Percentiles rank a stretch among this genome's conserved stretches.
Evolutionary conservation across 2,329 filamentous ascomycete genomes (phyloP).

Genomic region (Colletotrichum plurivorum): DNA sequence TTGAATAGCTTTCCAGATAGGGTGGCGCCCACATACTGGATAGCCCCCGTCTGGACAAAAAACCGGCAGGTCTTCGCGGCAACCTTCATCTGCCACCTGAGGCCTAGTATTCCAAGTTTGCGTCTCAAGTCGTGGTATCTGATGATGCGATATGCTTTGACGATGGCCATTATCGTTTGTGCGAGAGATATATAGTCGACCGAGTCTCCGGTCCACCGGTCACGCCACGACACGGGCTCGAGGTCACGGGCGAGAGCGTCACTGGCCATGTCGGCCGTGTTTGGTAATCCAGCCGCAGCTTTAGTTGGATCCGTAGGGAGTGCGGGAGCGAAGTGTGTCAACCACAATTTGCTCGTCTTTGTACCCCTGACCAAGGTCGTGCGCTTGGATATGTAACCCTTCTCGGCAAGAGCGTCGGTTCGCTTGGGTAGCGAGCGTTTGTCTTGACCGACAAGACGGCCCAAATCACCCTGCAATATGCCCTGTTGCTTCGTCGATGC

Average conservation of each 20-base stretch:
- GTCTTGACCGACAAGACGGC: conserved; percentile 71
- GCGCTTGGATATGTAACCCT: conserved; percentile 74
- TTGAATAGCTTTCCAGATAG: conserved; percentile 70
- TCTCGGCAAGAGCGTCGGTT: conserved; percentile 70
- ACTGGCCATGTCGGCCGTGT: conserved; percentile 44
- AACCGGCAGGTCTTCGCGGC: conserved; percentile 71
- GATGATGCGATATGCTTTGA: conserved; percentile 71
- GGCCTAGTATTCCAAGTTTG: conserved; percentile 70
- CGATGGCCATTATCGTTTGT: conserved; percentile 69
- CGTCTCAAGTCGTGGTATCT: conserved; percentile 70
- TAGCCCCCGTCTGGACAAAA: conserved; percentile 67
- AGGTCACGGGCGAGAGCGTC: conserved; percentile 54
- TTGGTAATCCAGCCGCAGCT: conserved; percentile 20
- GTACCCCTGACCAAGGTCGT: conserved; percentile 70
- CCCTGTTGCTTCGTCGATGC: conserved; percentile 67
- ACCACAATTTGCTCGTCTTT: conserved; percentile 75
- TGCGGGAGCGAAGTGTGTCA: conserved; percentile 67
- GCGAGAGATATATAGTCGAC: conserved; percentile 72
- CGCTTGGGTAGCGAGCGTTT: conserved; percentile 75
- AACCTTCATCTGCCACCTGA: conserved; percentile 72
- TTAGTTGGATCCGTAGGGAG: conserved; percentile 50
- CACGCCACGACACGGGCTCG: conserved; percentile 69
- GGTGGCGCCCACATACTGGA: conserved; percentile 70
- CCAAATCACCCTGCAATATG: conserved; percentile 73
- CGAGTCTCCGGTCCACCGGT: conserved; percentile 70